phyloP scores from a whole-genome alignment of 2,329 filamentous ascomycete species.

The Cryphonectria parasitica region DNA sequence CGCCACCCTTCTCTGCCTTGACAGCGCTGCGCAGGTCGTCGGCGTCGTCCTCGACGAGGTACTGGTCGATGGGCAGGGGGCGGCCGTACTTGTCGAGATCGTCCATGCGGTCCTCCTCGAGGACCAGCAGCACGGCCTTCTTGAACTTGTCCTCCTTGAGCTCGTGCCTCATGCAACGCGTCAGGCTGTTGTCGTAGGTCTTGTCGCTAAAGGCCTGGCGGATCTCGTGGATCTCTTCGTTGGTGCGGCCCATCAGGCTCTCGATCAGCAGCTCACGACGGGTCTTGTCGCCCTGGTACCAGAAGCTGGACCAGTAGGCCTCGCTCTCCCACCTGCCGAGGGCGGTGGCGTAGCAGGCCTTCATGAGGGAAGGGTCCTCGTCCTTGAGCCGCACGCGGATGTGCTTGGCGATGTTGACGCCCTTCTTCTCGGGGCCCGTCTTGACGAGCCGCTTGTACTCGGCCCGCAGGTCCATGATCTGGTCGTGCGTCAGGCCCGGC shows the following conservation, averaged over 20 bases:
- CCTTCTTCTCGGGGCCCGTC: slow-evolving; percentile 70
- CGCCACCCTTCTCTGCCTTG: slow-evolving; percentile 77
- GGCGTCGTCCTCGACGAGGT: slow-evolving; percentile 72
- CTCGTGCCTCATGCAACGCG: slow-evolving; percentile 87
- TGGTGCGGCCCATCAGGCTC: slow-evolving; percentile 85
- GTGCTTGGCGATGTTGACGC: slow-evolving; percentile 85
- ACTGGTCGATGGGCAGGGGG: slow-evolving; percentile 58
- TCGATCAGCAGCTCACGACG: slow-evolving; percentile 91
- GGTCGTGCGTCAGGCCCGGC: slow-evolving; percentile 81
- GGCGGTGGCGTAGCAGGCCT: slow-evolving; percentile 87
- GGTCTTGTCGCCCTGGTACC: slow-evolving; percentile 87
- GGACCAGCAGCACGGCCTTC: slow-evolving; percentile 77
- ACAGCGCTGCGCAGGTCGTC: slow-evolving; percentile 70
- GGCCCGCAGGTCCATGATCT: slow-evolving; percentile 80
- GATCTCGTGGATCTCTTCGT: slow-evolving; percentile 84
- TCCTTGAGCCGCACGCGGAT: slow-evolving; percentile 78
- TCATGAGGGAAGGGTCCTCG: slow-evolving; percentile 76
- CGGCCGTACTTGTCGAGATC: slow-evolving; percentile 71
- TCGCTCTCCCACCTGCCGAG: slow-evolving; percentile 91
- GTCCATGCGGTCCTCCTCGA: slow-evolving; percentile 84
- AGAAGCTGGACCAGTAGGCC: slow-evolving; percentile 97
- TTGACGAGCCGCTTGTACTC: slow-evolving; percentile 94
- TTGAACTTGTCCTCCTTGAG: slow-evolving; percentile 97
- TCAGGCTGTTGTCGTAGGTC: slow-evolving; percentile 81
- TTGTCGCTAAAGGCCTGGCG: slow-evolving; percentile 90